Evolutionary conservation across 202 grass and related monocot species (phyloP).

Genomic region (Setaria viridis): DNA sequence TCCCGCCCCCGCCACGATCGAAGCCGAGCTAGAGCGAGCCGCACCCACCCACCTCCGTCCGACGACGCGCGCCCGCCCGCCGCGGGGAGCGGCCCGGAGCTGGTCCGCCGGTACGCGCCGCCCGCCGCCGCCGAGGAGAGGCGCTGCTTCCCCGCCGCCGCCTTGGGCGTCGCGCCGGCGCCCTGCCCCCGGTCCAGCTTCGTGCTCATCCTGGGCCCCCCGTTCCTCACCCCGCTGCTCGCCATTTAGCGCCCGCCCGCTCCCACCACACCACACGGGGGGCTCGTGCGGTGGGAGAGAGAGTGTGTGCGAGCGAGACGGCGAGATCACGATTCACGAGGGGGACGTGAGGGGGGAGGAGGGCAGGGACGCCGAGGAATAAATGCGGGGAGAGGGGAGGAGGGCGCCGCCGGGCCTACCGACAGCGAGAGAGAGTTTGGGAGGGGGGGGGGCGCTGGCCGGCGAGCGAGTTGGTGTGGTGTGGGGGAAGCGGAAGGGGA

Average conservation of each 20-base stretch:
- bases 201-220: constrained; percentile 51
- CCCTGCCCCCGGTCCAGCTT: constrained; percentile 70
- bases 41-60: constrained; percentile 70
- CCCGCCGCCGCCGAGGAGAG: constrained; percentile 45
- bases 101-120: constrained; percentile 62
- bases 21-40: not conserved
- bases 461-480: constrained; percentile 42
- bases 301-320: not conserved
- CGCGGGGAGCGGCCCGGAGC: constrained; percentile 64
- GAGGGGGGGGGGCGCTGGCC: not conserved
- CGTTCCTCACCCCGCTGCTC: constrained; percentile 58
- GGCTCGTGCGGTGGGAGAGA: not conserved
- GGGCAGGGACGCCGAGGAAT: constrained; percentile 40
- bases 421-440: constrained; percentile 27
- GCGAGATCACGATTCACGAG: constrained; percentile 44
- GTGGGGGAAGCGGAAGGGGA: not conserved
- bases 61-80: constrained; percentile 42
- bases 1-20: not conserved
- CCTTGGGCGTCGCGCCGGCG: constrained; percentile 69
- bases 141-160: constrained; percentile 66
- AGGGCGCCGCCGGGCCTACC: constrained; percentile 19
- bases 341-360: constrained; percentile 22
- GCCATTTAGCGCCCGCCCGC: constrained; percentile 37
- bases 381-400: constrained; percentile 38
- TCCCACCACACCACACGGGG: constrained; percentile 11